Conservation (phyloP, 2,329 filamentous ascomycete species). For the Aspergillus neotritici region DNA sequence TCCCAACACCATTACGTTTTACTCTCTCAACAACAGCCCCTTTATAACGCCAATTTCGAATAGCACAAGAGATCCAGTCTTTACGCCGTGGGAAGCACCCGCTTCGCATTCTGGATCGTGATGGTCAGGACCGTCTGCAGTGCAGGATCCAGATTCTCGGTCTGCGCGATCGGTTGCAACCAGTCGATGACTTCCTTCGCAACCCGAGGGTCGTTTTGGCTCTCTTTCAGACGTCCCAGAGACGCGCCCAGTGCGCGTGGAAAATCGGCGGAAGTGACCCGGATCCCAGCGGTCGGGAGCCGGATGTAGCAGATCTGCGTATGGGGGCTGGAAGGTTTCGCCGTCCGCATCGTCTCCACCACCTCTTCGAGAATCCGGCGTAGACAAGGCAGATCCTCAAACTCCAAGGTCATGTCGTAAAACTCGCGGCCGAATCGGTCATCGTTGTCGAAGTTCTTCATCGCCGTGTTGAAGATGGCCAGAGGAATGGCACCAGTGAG, state of each 20-base stretch:
- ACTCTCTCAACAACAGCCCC: no score
- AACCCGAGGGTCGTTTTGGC: constrained; percentile 38
- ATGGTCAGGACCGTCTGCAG: constrained; percentile 48
- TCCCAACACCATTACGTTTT: no score
- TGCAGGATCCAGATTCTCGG: constrained; percentile 47
- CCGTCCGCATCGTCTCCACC: constrained; percentile 54
- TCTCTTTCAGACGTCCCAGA: constrained; percentile 57
- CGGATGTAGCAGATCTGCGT: constrained; percentile 67
- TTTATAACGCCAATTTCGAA: constrained; percentile 6
- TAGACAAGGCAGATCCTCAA: constrained; percentile 61
- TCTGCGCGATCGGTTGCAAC: constrained; percentile 43
- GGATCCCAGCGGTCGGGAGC: constrained; percentile 63
- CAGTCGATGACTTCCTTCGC: constrained; percentile 45
- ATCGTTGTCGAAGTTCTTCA: constrained; percentile 68
- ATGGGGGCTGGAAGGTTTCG: constrained; percentile 56
- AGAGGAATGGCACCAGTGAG: constrained; percentile 89
- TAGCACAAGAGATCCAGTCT: constrained; percentile 6
- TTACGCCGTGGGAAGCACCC: constrained; percentile 21
- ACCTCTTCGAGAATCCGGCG: constrained; percentile 67
- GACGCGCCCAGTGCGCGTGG: constrained; percentile 63
- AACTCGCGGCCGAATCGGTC: constrained; percentile 65
- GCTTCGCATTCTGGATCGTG: constrained; percentile 33
- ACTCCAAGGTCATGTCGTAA: constrained; percentile 71
- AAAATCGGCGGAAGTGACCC: constrained; percentile 61
- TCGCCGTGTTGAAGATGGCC: constrained; percentile 82